A percentile compares a stretch with the other conserved stretches of the same genome.
phyloP scores from a whole-genome alignment of 441 rosid species.

The Flueggea neowawraea region DNA sequence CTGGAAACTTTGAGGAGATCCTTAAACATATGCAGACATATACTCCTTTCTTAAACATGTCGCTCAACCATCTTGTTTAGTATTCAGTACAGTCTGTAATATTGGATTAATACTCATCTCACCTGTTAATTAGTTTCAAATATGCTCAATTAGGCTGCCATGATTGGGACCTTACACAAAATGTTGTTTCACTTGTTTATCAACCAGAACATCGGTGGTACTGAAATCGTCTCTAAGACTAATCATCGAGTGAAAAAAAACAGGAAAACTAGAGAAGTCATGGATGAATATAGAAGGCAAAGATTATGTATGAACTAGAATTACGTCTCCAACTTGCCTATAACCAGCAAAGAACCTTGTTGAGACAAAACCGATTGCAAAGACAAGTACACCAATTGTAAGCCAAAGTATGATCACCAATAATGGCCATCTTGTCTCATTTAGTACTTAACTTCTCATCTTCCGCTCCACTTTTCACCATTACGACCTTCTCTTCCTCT shows the following conservation, averaged over 20 bases:
- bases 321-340: slow-evolving; percentile 15
- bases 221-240: no score
- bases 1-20: slow-evolving; percentile 58
- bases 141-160: no score
- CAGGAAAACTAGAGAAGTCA: no score
- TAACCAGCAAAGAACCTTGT: slow-evolving; percentile 8
- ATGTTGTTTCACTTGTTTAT: no score
- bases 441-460: no score
- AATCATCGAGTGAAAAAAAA: no score
- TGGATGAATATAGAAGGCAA: not conserved
- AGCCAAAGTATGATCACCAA: slow-evolving; percentile 10
- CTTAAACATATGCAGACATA: slow-evolving; percentile 59
- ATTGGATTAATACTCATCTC: no score
- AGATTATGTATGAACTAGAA: slow-evolving; percentile 42
- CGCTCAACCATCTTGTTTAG: no score
- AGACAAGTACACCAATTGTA: slow-evolving; percentile 10
- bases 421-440: slow-evolving; percentile 1
- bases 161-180: no score
- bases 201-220: no score
- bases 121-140: no score
- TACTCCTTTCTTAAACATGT: slow-evolving; percentile 26
- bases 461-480: not conserved
- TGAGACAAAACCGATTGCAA: slow-evolving; percentile 18
- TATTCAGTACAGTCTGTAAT: no score
- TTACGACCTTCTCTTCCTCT: slow-evolving; percentile 7